phyloP scores from a whole-genome alignment of 2,329 filamentous ascomycete species.

The Colletotrichum plurivorum region DNA sequence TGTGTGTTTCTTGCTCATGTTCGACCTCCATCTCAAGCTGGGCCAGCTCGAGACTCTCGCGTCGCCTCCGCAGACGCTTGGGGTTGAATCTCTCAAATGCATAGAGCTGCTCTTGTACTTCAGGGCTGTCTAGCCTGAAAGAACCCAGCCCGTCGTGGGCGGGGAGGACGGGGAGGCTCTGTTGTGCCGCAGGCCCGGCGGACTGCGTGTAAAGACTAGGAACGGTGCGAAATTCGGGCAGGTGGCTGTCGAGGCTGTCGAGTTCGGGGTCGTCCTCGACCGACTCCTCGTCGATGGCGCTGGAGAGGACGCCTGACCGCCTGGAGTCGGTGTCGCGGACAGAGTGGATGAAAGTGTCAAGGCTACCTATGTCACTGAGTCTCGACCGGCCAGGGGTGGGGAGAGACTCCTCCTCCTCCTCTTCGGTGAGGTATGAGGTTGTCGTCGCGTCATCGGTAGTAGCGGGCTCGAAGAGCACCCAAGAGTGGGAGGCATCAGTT shows the following conservation, averaged over 20 bases:
- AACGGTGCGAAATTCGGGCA: constrained; percentile 86
- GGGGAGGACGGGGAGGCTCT: constrained; percentile 81
- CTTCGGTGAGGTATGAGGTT: constrained; percentile 77
- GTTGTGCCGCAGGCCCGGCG: constrained; percentile 63
- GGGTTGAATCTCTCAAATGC: constrained; percentile 91
- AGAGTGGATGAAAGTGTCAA: constrained; percentile 78
- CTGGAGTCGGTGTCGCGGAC: constrained; percentile 62
- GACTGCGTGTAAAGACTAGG: constrained; percentile 57
- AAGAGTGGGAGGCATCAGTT: constrained; percentile 82
- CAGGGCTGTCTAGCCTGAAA: constrained; percentile 76
- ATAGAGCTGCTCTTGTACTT: constrained; percentile 87
- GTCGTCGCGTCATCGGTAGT: constrained; percentile 73
- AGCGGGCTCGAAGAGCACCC: constrained; percentile 92
- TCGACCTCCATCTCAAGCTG: constrained; percentile 68
- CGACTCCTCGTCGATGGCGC: constrained; percentile 53
- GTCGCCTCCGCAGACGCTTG: constrained; percentile 69
- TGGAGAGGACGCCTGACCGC: constrained; percentile 55
- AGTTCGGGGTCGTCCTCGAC: constrained; percentile 82
- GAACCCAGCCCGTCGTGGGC: constrained; percentile 92
- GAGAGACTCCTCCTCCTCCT: constrained; percentile 75
- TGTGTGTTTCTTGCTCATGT: constrained; percentile 76
- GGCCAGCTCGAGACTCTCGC: constrained; percentile 67
- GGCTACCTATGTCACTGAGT: constrained; percentile 84
- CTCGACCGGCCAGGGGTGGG: constrained; percentile 78
- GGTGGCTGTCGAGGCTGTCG: constrained; percentile 92